These are phyloP conservation scores for Cyclotella distinguenda DNA, from an alignment of 108 stramenopile genomes.

Conservation along the genomic window DNA sequence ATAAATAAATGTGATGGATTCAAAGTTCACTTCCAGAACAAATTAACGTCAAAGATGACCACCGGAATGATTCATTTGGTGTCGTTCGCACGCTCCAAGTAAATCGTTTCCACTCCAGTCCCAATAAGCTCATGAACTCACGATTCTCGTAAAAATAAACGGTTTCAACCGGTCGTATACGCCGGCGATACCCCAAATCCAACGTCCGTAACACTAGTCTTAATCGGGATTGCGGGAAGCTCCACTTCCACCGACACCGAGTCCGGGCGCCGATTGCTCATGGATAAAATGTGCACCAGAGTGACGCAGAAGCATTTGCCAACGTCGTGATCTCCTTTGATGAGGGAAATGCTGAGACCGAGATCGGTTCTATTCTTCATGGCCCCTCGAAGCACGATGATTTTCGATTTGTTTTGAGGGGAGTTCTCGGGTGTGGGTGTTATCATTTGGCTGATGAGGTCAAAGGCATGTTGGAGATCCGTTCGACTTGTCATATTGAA, in stretches of 20 bases:
- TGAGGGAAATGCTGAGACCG: conserved; percentile 68
- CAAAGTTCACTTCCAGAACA: no score
- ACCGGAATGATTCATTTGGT: no score
- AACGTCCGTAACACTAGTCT: conserved; percentile 12
- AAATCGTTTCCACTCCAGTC: no score
- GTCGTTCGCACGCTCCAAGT: no score
- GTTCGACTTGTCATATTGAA: conserved; percentile 82
- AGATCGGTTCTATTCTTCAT: conserved; percentile 65
- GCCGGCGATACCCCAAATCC: conserved; percentile 33
- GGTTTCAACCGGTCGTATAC: conserved; percentile 30
- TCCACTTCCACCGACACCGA: conserved; percentile 40
- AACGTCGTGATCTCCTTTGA: conserved; percentile 72
- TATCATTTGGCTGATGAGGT: conserved; percentile 87
- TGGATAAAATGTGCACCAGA: conserved; percentile 53
- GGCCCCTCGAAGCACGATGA: conserved; percentile 37
- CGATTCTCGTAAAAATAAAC: no score
- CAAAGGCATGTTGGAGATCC: conserved; percentile 84
- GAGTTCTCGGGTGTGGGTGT: conserved; percentile 52
- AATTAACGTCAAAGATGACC: no score
- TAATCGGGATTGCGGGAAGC: conserved; percentile 19
- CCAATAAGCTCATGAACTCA: no score
- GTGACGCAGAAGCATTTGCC: conserved; percentile 85
- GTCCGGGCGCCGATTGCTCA: conserved; percentile 20
- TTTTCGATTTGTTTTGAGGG: conserved; percentile 30
- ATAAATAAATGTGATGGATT: no score